phyloP scores from a whole-genome alignment of 495 filamentous ascomycete genomes.

The Immersiella caudata region DNA sequence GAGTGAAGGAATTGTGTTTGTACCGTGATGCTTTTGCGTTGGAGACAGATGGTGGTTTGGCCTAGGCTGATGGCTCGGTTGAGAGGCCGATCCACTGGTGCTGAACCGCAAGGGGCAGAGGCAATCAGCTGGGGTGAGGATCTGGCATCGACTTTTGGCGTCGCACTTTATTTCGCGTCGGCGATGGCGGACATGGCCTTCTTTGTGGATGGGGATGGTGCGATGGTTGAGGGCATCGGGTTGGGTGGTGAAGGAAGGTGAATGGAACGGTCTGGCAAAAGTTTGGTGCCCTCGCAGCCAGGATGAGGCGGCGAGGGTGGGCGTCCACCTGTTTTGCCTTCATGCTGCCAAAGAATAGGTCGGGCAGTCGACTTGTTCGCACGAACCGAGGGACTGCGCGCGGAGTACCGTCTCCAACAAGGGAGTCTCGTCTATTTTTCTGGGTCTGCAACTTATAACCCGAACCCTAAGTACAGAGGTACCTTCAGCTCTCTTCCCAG shows the following conservation, averaged over 20 bases:
- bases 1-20: conserved; percentile 29
- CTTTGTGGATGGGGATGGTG: conserved; percentile 30
- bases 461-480: conserved; percentile 37
- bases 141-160: conserved; percentile 36
- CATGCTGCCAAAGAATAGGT: conserved; percentile 44
- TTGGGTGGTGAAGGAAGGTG: conserved; percentile 28
- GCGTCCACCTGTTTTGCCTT: conserved; percentile 44
- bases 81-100: conserved; percentile 35
- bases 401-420: conserved; percentile 37
- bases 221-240: conserved; percentile 31
- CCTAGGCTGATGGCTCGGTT: conserved; percentile 28
- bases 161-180: conserved; percentile 42
- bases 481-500: conserved; percentile 12
- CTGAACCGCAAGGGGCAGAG: conserved; percentile 25
- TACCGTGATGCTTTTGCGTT: conserved; percentile 24
- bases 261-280: conserved; percentile 34
- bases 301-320: conserved; percentile 36
- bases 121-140: conserved; percentile 33
- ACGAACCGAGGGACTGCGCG: conserved; percentile 38
- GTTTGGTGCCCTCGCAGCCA: conserved; percentile 42
- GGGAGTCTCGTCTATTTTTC: conserved; percentile 33
- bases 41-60: conserved; percentile 25
- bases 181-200: conserved; percentile 29
- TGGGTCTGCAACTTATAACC: conserved; percentile 25
- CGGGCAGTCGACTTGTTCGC: conserved; percentile 42